Percentiles rank a stretch among this genome's conserved stretches.
Evolutionary conservation across 2,329 filamentous ascomycete species (phyloP).

Genomic region (Sphaerulina musiva): DNA sequence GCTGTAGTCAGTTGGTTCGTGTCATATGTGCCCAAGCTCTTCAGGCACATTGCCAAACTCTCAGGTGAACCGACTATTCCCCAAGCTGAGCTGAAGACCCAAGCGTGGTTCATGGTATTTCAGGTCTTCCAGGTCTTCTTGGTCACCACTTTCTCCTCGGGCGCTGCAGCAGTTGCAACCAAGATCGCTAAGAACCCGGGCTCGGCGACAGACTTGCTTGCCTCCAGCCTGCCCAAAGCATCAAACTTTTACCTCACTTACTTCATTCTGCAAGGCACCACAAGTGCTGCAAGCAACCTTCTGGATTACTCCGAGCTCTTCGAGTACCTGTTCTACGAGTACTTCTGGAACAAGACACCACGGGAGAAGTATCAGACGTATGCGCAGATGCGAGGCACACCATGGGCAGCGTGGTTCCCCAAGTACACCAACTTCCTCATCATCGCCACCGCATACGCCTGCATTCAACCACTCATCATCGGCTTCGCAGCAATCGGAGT

Average conservation of each 20-base stretch:
- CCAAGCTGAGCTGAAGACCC: constrained; percentile 40
- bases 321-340: constrained; percentile 31
- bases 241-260: constrained; percentile 40
- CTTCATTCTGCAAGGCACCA: constrained; percentile 36
- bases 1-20: constrained; percentile 30
- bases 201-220: constrained; percentile 31
- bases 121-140: constrained; percentile 40
- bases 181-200: constrained; percentile 33
- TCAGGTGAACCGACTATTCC: constrained; percentile 37
- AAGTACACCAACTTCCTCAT: constrained; percentile 43
- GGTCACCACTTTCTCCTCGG: constrained; percentile 37
- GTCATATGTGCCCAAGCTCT: constrained; percentile 33
- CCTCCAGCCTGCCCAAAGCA: constrained; percentile 34
- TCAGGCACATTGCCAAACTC: constrained; percentile 31
- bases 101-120: constrained; percentile 38
- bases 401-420: constrained; percentile 43
- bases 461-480: constrained; percentile 44
- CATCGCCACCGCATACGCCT: constrained; percentile 43
- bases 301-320: constrained; percentile 32
- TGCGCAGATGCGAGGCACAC: constrained; percentile 38
- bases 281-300: constrained; percentile 28
- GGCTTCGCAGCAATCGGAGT: constrained; percentile 43
- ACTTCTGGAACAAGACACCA: constrained; percentile 38
- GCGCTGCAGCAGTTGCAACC: constrained; percentile 31
- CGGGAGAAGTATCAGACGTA: constrained; percentile 43